Base-by-base conservation (phyloP, 306 rosid species). In the Senna tora region DNA sequence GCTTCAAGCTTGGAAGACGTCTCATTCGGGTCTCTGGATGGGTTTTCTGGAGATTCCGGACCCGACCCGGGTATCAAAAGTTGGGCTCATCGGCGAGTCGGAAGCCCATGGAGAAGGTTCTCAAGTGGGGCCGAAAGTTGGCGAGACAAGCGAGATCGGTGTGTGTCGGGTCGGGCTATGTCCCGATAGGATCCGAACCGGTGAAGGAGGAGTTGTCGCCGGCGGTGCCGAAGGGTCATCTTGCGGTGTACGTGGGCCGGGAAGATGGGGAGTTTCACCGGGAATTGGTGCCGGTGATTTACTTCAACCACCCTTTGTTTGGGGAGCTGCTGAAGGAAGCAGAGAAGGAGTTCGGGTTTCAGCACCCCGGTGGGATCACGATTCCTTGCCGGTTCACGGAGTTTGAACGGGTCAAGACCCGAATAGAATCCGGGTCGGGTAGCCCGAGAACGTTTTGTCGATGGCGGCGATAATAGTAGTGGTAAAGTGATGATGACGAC, bases 181-280 rank as follows among this genome's bases (percentile, higher is more conserved):
- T 36, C 7, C 39, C 7, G 20, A 0, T 94, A 16, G 92, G 84
- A 9, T 72, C 79, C 7, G 86, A 79, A 41, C 79, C 69, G 55
- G 51, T 46, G 6, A 7, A 36, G 39, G 51, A 25, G 1, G 30
- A 25, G 30, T 25, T 52, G 30, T 25, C 57, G 30, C 65, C 49
- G 19, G 22, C 84, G 11, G 95, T 91, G 9, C 99, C 99, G 0
- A 94, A 89, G 72, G 99, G 99, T 0, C 87, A 91, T 63, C 64
- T 88, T 79, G 99, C 97, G 3, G 96, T 94, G 0, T 94, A 94
- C 75, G 96, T 94, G 36, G 97, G 93, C 1, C 90, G 88, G 74
- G 79, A 85, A n/a, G 95, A 86, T 80, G 91, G 89, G 9, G 96
- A 84, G 67, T 88, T 81, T 63, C 89, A 66, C 52, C 83, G 99